phyloP scores from a whole-genome alignment of 306 rosid genomes.

The Gastrolobium villosum region DNA sequence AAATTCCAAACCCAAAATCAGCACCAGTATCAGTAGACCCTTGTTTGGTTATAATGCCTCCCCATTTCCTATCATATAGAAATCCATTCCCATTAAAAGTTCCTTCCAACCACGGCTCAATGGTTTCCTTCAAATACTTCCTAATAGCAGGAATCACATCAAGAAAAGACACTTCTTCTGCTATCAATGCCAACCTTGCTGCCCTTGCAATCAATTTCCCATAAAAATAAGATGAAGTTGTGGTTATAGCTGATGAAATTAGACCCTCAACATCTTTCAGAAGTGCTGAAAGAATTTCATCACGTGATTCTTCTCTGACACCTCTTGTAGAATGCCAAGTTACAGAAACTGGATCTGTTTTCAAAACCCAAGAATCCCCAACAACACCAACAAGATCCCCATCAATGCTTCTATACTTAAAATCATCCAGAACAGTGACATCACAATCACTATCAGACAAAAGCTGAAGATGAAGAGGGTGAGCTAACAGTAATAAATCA shows the following conservation, averaged over 20 bases:
- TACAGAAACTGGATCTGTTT: conserved; percentile 71
- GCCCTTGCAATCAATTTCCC: conserved; percentile 83
- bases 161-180: conserved; percentile 73
- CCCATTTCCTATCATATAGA: conserved; percentile 80
- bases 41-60: conserved; percentile 84
- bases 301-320: conserved; percentile 55
- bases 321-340: conserved; percentile 85
- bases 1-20: conserved; percentile 89
- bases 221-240: conserved; percentile 72
- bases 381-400: conserved; percentile 92
- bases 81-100: conserved; percentile 82
- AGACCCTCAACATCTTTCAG: conserved; percentile 69
- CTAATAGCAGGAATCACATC: conserved; percentile 66
- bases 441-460: conserved; percentile 47
- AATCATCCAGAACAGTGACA: conserved; percentile 62
- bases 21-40: conserved; percentile 71
- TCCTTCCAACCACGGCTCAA: conserved; percentile 91
- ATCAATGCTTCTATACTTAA: conserved; percentile 78
- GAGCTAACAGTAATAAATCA: conserved; percentile 83
- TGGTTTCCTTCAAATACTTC: conserved; percentile 72
- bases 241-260: conserved; percentile 51
- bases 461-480: conserved; percentile 84
- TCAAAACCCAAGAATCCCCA: conserved; percentile 83
- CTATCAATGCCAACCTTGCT: conserved; percentile 89
- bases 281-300: conserved; percentile 72